A percentile compares a stretch with the other conserved stretches of the same genome.
Conservation (phyloP, 2,329 filamentous ascomycete genomes). For the Beauveria scarabaeidicola region DNA sequence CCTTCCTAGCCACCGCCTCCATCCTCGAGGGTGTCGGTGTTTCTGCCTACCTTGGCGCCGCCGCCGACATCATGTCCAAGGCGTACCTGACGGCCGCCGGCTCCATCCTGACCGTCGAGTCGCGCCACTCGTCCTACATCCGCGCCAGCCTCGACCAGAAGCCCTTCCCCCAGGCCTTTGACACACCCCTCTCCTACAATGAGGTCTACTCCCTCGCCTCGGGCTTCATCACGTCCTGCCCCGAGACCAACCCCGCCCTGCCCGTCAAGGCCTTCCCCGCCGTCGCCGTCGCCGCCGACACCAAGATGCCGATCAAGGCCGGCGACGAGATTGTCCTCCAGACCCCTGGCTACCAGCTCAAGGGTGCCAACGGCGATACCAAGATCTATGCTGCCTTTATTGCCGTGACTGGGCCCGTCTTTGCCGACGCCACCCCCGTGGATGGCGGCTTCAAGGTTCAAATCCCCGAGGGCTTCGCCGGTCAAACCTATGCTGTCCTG, state of each 20-base stretch:
- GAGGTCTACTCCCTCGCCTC: constrained; percentile 67
- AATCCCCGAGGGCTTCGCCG: constrained; percentile 17
- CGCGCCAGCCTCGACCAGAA: constrained; percentile 48
- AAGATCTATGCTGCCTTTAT: constrained; percentile 27
- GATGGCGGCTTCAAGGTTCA: constrained; percentile 15
- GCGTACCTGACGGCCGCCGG: constrained; percentile 57
- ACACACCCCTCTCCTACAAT: constrained; percentile 58
- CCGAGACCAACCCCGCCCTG: constrained; percentile 51
- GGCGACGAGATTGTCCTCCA: constrained; percentile 2
- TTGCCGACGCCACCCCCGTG: constrained; percentile 16
- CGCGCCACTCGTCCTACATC: constrained; percentile 66
- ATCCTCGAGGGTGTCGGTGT: constrained; percentile 67
- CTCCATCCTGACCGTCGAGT: constrained; percentile 64
- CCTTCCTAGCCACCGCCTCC: constrained; percentile 61
- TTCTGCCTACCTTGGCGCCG: constrained; percentile 65
- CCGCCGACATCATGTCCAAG: constrained; percentile 51
- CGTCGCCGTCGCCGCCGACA: constrained; percentile 31
- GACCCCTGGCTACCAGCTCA: constrained; percentile 19
- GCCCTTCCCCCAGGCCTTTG: constrained; percentile 60
- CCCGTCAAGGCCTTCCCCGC: constrained; percentile 54
- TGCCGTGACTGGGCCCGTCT: constrained; percentile 19
- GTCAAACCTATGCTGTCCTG: constrained; percentile 29
- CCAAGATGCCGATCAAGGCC: constrained; percentile 16
- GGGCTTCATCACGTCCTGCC: constrained; percentile 64
- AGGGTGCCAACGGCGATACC: constrained; percentile 16